These are phyloP conservation scores for Fusarium illudens DNA, from an alignment of 2,329 filamentous ascomycete species.

Conservation along the genomic window DNA sequence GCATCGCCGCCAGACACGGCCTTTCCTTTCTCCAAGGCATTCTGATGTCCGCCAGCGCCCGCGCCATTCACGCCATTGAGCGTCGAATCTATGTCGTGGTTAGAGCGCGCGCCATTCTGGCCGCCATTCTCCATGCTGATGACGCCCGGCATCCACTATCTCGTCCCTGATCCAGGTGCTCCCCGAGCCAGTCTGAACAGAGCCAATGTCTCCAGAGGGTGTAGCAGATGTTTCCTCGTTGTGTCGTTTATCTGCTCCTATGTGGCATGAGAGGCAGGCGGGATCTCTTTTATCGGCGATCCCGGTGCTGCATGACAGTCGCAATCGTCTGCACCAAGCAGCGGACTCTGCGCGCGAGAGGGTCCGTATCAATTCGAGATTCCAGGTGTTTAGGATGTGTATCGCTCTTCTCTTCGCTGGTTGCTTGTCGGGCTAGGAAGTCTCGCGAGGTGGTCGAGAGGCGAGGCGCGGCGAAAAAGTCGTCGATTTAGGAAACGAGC, in stretches of 20 bases:
- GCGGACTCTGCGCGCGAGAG: constrained; percentile 19
- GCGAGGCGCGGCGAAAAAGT: constrained; percentile 11
- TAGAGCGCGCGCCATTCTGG: constrained; percentile 62
- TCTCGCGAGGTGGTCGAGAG: neutral
- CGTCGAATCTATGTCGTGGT: constrained; percentile 62
- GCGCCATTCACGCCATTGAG: constrained; percentile 56
- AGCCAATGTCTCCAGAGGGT: constrained; percentile 25
- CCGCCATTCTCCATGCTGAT: constrained; percentile 65
- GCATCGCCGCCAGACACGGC: constrained; percentile 15
- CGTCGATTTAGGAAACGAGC: constrained; percentile 5
- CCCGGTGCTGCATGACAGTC: constrained; percentile 34
- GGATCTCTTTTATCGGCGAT: constrained; percentile 20
- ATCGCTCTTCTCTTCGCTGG: neutral
- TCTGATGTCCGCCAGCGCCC: constrained; percentile 36
- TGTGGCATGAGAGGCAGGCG: constrained; percentile 31
- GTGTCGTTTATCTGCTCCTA: constrained; percentile 21
- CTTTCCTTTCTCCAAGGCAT: constrained; percentile 48
- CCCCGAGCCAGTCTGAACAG: constrained; percentile 13
- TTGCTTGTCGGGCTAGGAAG: neutral
- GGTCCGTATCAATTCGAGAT: constrained; percentile 5
- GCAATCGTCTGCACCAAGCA: constrained; percentile 35
- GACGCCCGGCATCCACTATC: constrained; percentile 58
- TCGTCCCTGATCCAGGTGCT: constrained; percentile 12
- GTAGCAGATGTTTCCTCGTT: constrained; percentile 17
- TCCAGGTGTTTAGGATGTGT: neutral